These are phyloP conservation scores for Suhomyces emberorum DNA, from an alignment of 805 yeast species.

Conservation along the genomic window DNA sequence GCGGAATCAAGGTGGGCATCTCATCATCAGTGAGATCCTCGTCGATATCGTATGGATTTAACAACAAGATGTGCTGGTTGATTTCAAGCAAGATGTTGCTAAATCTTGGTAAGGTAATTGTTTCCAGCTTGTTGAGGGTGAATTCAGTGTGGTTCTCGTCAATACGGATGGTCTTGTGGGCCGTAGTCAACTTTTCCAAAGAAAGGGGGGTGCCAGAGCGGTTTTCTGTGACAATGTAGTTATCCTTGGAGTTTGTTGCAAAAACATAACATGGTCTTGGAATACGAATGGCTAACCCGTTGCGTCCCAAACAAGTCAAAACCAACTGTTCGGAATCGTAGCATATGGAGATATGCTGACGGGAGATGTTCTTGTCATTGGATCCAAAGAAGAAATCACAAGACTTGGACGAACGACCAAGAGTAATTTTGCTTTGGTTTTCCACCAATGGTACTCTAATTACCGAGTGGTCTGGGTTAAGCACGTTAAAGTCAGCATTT, in stretches of 20 bases:
- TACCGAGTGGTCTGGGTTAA: conserved; percentile 31
- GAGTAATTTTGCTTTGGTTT: conserved; percentile 34
- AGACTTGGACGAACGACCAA: conserved; percentile 69
- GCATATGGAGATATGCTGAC: conserved; percentile 57
- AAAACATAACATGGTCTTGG: conserved; percentile 46
- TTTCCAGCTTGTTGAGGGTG: conserved; percentile 58
- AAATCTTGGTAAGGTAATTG: conserved; percentile 59
- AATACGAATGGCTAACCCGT: conserved; percentile 68
- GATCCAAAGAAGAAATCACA: conserved; percentile 50
- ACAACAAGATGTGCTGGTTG: conserved; percentile 57
- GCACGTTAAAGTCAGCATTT: conserved; percentile 33
- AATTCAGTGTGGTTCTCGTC: conserved; percentile 49
- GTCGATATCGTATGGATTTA: conserved; percentile 47
- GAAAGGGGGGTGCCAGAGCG: conserved; percentile 20
- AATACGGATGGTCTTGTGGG: conserved; percentile 38
- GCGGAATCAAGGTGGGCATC: conserved; percentile 9
- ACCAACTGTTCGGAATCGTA: conserved; percentile 44
- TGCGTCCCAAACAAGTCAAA: conserved; percentile 75
- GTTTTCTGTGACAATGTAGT: conserved; percentile 20
- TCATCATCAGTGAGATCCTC: conserved; percentile 48
- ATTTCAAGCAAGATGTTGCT: conserved; percentile 65
- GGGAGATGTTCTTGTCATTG: conserved; percentile 57
- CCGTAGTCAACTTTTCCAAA: conserved; percentile 10
- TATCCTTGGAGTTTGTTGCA: conserved; percentile 17
- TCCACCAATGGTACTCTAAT: conserved; percentile 40